Percentiles rank a stretch among this genome's conserved stretches.
Evolutionary conservation across 352 stramenopile species (phyloP).

Genomic region (Phytophthora crassamura): DNA sequence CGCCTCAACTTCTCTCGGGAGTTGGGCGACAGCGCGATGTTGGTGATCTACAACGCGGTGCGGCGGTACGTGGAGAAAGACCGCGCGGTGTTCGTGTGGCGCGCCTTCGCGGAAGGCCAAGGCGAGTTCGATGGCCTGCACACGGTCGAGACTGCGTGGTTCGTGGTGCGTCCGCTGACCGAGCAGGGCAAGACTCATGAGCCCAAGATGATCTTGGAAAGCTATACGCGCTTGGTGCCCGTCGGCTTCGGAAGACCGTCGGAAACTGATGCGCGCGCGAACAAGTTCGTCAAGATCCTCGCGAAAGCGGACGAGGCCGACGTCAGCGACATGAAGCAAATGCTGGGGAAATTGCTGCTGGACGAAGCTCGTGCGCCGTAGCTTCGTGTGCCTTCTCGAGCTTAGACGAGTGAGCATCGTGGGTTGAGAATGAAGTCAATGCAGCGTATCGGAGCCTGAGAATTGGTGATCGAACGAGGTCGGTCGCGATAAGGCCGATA

Average conservation of each 20-base stretch:
- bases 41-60: slow-evolving; percentile 41
- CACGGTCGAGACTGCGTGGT: slow-evolving; percentile 64
- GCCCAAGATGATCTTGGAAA: slow-evolving; percentile 26
- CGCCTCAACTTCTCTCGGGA: slow-evolving; percentile 23
- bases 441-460: no score
- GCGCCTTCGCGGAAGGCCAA: slow-evolving; percentile 43
- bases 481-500: no score
- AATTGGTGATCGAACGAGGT: no score
- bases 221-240: slow-evolving; percentile 23
- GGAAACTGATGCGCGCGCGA: slow-evolving; percentile 16
- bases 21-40: slow-evolving; percentile 12
- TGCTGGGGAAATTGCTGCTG: slow-evolving; percentile 28
- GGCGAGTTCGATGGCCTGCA: slow-evolving; percentile 44
- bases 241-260: slow-evolving; percentile 28
- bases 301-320: slow-evolving; percentile 31
- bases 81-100: slow-evolving; percentile 64
- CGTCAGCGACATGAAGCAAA: slow-evolving; percentile 37
- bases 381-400: no score
- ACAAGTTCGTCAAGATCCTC: slow-evolving; percentile 28
- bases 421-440: no score
- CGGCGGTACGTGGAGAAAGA: slow-evolving; percentile 46
- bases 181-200: neutral
- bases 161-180: slow-evolving; percentile 24
- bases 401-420: no score
- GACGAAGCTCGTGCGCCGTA: slow-evolving; percentile 8